A percentile compares a stretch with the other conserved stretches of the same genome.
Evolutionary conservation across 352 stramenopile species (phyloP).

Genomic region (Phytophthora palmivora): DNA sequence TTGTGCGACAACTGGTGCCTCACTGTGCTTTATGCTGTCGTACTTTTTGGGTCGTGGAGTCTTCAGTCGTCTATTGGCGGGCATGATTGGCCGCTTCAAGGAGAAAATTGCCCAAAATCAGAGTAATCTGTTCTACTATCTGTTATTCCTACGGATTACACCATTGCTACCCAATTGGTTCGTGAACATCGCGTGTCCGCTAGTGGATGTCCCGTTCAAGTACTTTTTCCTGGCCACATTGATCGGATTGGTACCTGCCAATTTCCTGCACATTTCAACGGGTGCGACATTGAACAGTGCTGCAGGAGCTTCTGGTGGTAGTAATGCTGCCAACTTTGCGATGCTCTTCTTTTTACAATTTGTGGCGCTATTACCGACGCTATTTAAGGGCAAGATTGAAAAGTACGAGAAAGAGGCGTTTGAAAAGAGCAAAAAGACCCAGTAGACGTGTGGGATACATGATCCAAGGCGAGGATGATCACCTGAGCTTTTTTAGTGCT

Average conservation of each 20-base stretch:
- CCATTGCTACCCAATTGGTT: conserved; percentile 91
- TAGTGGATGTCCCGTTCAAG: conserved; percentile 86
- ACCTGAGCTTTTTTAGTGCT: too few relatives aligned
- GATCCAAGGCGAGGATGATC: too few relatives aligned
- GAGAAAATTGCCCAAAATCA: conserved; percentile 87
- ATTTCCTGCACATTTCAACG: conserved; percentile 89
- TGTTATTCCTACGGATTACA: conserved; percentile 91
- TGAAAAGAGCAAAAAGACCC: conserved; percentile 67
- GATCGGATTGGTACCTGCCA: conserved; percentile 82
- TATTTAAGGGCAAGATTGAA: conserved; percentile 90
- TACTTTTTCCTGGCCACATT: conserved; percentile 88
- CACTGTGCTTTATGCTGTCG: conserved; percentile 86
- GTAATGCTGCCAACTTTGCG: conserved; percentile 81
- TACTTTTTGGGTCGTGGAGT: conserved; percentile 83
- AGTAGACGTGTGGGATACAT: conserved; percentile 39
- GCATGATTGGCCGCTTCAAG: conserved; percentile 85
- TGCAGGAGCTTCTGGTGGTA: conserved; percentile 54
- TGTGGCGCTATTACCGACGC: conserved; percentile 78
- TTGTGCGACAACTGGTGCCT: conserved; percentile 83
- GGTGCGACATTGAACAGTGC: conserved; percentile 82
- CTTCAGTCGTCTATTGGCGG: conserved; percentile 70
- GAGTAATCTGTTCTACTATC: conserved; percentile 88
- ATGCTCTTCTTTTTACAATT: conserved; percentile 89
- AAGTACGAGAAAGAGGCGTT: conserved; percentile 84
- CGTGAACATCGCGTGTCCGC: conserved; percentile 88